phyloP scores from a whole-genome alignment of 108 stramenopile genomes.

The Skeletonema grethae region DNA sequence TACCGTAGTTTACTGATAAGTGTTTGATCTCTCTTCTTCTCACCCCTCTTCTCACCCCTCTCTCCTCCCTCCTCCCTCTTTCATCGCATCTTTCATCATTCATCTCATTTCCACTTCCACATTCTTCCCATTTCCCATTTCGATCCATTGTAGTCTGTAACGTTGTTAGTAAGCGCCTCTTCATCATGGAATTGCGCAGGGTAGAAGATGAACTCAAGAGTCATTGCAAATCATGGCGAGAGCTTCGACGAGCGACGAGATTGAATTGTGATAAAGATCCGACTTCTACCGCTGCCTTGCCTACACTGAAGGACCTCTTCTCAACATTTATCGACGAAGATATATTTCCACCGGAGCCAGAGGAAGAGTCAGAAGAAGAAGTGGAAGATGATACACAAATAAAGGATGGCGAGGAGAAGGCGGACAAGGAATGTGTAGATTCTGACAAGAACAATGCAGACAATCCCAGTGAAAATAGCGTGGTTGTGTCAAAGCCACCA shows the following conservation, averaged over 20 bases:
- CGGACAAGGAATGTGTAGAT: conserved; percentile 15
- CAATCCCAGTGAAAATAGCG: conserved; percentile 3
- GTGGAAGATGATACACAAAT: background rate
- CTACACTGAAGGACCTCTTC: conserved; percentile 32
- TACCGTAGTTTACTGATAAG: background rate
- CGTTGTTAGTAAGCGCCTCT: background rate
- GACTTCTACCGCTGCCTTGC: background rate
- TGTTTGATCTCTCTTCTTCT: background rate
- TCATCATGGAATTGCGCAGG: conserved; percentile 61
- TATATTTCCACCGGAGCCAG: conserved; percentile 22
- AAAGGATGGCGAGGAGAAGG: conserved; percentile 8
- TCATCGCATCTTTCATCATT: background rate
- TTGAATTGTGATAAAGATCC: background rate
- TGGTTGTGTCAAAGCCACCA: conserved; percentile 9
- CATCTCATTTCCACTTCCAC: no score
- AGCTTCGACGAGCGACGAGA: conserved; percentile 32
- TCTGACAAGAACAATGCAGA: no score
- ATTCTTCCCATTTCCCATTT: background rate
- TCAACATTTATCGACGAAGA: conserved; percentile 29
- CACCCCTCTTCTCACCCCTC: background rate
- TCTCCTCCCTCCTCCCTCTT: no score
- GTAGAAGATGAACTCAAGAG: conserved; percentile 55
- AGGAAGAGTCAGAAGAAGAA: conserved; percentile 16
- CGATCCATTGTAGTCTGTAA: no score
- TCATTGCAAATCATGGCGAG: conserved; percentile 48